Base-by-base conservation (phyloP, 192 early-diverging fungal genomes). In the Oehlia diaphana region DNA sequence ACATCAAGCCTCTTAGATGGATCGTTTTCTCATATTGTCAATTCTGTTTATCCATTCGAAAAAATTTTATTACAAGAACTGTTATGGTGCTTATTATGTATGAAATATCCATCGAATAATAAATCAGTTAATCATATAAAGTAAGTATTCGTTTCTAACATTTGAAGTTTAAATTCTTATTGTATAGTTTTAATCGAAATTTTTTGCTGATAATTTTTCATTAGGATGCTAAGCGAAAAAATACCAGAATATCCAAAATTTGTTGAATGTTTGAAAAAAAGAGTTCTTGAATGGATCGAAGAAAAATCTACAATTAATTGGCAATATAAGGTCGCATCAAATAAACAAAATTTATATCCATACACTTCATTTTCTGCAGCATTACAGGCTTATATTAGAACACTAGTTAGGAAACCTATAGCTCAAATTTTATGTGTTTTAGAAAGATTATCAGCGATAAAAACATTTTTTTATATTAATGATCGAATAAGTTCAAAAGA, bases 11-110 rank as follows among this genome's bases (percentile, higher is more conserved):
- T 78, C 37, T 73, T 78, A 12, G 23, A 78, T 33, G 37, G 49
- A 16, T n/a, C 35, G 16, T 39, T 78, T 6, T 73, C 23, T 71
- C 72, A 70, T 2, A 62, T 78, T 26, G 58, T 78, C n/a, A 26
- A 78, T n/a, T 39, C 35, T 35, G 28, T 28, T 23, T 78, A 78
- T 71, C 77, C 77, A 23, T 78, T 78, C 37, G 42, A 78, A 65
- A 31, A 78, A 26, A 78, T 78, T 26, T 71, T 78, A 26, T 21
- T 8, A 70, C 69, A 71, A 44, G 77, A 78, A 71, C 42, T 78
- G 31, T 71, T 71, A 49, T 78, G 77, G 77, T 78, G 77, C 28
- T 50, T 78, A 44, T 62, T 78, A 35, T 78, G 77, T 19, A 78
- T 78, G 21, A 78, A 70, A 73, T 78, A 78, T 23, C 63, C 77